These are phyloP conservation scores for Cruciata laevipes DNA, from an alignment of 257 asterid species.

Conservation along the genomic window DNA sequence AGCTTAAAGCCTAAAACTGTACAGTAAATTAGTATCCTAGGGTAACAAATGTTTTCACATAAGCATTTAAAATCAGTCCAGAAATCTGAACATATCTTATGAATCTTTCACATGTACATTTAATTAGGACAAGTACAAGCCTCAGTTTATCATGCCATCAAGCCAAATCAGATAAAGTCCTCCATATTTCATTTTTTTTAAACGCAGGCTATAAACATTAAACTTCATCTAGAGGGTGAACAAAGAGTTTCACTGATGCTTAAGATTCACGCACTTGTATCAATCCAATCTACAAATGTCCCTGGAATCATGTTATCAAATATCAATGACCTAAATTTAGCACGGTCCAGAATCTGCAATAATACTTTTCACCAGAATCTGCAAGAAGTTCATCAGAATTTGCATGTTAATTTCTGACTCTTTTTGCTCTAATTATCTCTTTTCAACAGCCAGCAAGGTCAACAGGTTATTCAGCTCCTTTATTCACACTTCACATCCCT, in stretches of 20 bases:
- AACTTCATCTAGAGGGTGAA: no score
- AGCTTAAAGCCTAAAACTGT: no score
- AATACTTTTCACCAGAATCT: constrained; percentile 8
- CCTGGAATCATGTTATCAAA: not conserved
- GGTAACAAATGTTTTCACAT: no score
- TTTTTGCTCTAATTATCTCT: constrained; percentile 73
- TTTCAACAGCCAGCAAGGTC: constrained; percentile 53
- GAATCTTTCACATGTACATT: no score
- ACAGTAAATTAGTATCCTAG: no score
- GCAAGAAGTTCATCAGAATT: constrained; percentile 62
- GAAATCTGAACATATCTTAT: no score
- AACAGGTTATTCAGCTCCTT: constrained; percentile 59
- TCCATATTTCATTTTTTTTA: no score
- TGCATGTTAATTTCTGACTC: constrained; percentile 83
- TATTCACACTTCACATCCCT: constrained; percentile 73
- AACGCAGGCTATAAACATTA: no score
- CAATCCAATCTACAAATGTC: not conserved
- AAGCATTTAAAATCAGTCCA: no score
- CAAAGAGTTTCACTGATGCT: not conserved
- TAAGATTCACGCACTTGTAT: not conserved
- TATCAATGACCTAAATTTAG: not conserved
- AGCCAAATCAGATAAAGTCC: not conserved
- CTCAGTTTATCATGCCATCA: no score
- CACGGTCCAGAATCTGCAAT: not conserved
- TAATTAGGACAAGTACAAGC: no score